phyloP scores from a whole-genome alignment of 2,329 filamentous ascomycete species.

The Talaromyces verruculosus region DNA sequence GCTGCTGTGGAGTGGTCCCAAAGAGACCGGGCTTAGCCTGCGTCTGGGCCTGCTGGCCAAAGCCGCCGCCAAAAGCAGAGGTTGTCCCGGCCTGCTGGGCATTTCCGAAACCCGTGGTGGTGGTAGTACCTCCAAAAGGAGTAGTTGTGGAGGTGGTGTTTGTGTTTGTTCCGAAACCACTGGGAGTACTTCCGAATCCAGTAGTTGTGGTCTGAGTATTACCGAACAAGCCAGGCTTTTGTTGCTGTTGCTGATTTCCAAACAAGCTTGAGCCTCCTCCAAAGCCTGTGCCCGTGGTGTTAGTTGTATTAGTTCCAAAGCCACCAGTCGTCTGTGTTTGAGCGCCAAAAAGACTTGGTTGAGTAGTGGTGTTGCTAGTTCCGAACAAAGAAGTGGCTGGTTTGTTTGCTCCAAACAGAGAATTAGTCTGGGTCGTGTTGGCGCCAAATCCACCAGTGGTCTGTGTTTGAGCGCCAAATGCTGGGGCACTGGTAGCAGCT shows the following conservation, averaged over 20 bases:
- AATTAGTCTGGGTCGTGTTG: slow-evolving; percentile 30
- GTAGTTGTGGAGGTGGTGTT: slow-evolving; percentile 39
- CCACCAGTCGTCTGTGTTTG: slow-evolving; percentile 36
- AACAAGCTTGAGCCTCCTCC: slow-evolving; percentile 43
- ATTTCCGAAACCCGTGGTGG: slow-evolving; percentile 48
- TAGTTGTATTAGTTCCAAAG: slow-evolving; percentile 32
- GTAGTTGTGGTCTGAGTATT: slow-evolving; percentile 22
- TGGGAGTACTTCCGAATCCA: slow-evolving; percentile 32
- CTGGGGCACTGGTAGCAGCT: slow-evolving; percentile 37
- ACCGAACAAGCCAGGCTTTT: slow-evolving; percentile 40
- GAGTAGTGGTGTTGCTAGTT: slow-evolving; percentile 34
- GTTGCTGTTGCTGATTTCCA: slow-evolving; percentile 39
- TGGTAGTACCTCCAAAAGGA: slow-evolving; percentile 43
- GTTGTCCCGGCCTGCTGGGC: slow-evolving; percentile 29
- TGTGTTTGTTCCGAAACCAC: slow-evolving; percentile 38
- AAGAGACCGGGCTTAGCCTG: slow-evolving; percentile 41
- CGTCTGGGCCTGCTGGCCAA: slow-evolving; percentile 39
- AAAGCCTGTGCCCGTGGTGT: slow-evolving; percentile 31
- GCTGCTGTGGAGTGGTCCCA: slow-evolving; percentile 44
- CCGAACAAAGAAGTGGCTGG: slow-evolving; percentile 43
- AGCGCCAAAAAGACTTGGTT: slow-evolving; percentile 43
- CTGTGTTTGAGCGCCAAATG: slow-evolving; percentile 45
- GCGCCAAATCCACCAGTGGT: slow-evolving; percentile 42
- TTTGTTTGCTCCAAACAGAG: slow-evolving; percentile 48
- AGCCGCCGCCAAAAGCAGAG: slow-evolving; percentile 46